Conservation (phyloP, 768 basidiomycete genomes). For the Ephemerocybe angulata region DNA sequence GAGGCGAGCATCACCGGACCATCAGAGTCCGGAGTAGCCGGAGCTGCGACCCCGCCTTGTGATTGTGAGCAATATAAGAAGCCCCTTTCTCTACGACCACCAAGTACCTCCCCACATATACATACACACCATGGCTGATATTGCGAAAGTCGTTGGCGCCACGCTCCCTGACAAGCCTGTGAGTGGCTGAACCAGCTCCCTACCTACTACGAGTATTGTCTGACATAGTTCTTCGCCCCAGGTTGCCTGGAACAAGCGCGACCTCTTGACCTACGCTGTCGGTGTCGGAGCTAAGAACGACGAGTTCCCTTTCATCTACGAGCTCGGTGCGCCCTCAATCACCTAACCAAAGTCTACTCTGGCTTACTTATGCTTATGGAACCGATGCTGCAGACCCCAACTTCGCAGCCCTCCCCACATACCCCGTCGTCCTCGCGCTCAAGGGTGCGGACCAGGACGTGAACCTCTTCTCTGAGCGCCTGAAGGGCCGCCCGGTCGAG, state of each 20-base stretch:
- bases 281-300: conserved; percentile 80
- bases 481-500: conserved; percentile 46
- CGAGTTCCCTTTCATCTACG: conserved; percentile 68
- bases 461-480: conserved; percentile 57
- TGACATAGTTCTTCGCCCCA: conserved; percentile 20
- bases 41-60: no score
- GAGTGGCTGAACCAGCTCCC: conserved; percentile 15
- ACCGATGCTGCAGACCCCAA: conserved; percentile 29
- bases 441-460: conserved; percentile 71
- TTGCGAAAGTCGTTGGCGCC: conserved; percentile 64
- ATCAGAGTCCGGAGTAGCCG: no score
- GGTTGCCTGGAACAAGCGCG: conserved; percentile 85
- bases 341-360: background rate
- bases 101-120: background rate
- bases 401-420: conserved; percentile 80
- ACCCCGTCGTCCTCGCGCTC: conserved; percentile 73
- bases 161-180: conserved; percentile 53
- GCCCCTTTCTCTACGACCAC: no score
- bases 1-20: no score
- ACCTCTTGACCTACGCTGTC: conserved; percentile 72
- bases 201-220: background rate
- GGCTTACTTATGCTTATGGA: no score
- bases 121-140: conserved; percentile 32
- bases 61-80: no score
- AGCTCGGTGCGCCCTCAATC: conserved; percentile 44